Evolutionary conservation across 176 grass and related monocot genomes (phyloP).

Genomic region (Tillandsia fasciculata): DNA sequence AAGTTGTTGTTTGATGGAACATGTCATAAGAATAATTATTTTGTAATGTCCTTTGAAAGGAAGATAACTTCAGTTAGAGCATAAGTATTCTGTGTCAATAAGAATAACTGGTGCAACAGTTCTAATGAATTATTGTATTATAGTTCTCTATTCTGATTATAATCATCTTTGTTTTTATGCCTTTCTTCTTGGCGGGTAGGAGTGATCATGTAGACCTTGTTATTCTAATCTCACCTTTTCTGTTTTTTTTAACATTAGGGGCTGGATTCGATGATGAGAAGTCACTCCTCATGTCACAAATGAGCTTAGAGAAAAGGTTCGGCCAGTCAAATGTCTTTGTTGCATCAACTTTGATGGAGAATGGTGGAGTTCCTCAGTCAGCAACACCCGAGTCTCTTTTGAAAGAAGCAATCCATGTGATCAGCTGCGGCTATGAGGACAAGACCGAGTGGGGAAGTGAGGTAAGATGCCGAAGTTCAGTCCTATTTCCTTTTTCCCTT

Average conservation of each 20-base stretch:
- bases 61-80: no score
- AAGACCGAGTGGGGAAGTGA: slow-evolving; percentile 87
- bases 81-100: no score
- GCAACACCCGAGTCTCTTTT: slow-evolving; percentile 93
- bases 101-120: no score
- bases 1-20: no score
- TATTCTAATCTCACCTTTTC: neutral
- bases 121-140: no score
- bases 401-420: slow-evolving; percentile 99
- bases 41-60: no score
- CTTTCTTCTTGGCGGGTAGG: no score
- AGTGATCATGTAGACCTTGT: neutral
- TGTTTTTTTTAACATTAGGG: slow-evolving; percentile 35
- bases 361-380: slow-evolving; percentile 89
- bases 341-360: slow-evolving; percentile 94
- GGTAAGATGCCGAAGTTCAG: slow-evolving; percentile 28
- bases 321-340: slow-evolving; percentile 90
- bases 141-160: no score
- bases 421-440: slow-evolving; percentile 98
- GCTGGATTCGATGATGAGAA: slow-evolving; percentile 93
- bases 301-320: slow-evolving; percentile 96
- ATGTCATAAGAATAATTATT: no score
- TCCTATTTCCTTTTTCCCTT: neutral
- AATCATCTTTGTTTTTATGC: no score
- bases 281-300: slow-evolving; percentile 93